Evolutionary conservation across 2,329 filamentous ascomycete genomes (phyloP).

Genomic region (Acrocalymma vagum): DNA sequence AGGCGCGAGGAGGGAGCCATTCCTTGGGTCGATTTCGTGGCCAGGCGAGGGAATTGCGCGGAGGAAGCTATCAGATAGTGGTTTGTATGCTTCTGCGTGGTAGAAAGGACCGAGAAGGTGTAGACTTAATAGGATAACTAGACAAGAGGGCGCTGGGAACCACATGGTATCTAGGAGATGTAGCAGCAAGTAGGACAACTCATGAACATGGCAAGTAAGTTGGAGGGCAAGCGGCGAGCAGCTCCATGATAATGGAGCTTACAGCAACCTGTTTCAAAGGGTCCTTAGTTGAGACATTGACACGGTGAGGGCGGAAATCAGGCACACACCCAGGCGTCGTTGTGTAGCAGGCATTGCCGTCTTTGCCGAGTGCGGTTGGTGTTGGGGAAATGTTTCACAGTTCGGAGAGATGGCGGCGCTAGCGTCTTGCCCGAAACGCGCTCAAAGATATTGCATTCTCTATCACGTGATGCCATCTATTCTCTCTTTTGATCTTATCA

Average conservation of each 20-base stretch:
- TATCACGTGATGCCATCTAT: too few relatives aligned
- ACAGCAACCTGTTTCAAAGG: slow-evolving; percentile 20
- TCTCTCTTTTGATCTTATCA: slow-evolving; percentile 43
- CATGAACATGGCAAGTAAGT: not conserved
- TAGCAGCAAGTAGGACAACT: too few relatives aligned
- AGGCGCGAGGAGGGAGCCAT: slow-evolving; percentile 80
- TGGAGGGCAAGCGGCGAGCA: not conserved
- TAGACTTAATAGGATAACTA: slow-evolving; percentile 19
- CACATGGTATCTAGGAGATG: slow-evolving; percentile 21
- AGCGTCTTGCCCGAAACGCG: not conserved
- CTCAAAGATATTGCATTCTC: too few relatives aligned
- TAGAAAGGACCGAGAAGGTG: slow-evolving; percentile 15
- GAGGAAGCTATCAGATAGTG: slow-evolving; percentile 79
- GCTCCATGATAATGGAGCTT: slow-evolving; percentile 1
- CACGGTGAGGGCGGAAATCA: slow-evolving; percentile 11
- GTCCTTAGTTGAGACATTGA: slow-evolving; percentile 27
- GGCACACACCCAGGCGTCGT: slow-evolving; percentile 14
- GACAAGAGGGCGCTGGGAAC: slow-evolving; percentile 17
- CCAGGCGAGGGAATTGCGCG: slow-evolving; percentile 75
- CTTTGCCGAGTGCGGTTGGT: slow-evolving; percentile 17
- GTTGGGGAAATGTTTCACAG: slow-evolving; percentile 18
- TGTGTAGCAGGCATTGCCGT: slow-evolving; percentile 20
- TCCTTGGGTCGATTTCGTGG: slow-evolving; percentile 78
- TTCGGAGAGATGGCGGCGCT: not conserved
- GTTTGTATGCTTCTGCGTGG: slow-evolving; percentile 59